Base-by-base conservation (phyloP, 2,329 filamentous ascomycete species). In the Pseudocercospora musae region DNA sequence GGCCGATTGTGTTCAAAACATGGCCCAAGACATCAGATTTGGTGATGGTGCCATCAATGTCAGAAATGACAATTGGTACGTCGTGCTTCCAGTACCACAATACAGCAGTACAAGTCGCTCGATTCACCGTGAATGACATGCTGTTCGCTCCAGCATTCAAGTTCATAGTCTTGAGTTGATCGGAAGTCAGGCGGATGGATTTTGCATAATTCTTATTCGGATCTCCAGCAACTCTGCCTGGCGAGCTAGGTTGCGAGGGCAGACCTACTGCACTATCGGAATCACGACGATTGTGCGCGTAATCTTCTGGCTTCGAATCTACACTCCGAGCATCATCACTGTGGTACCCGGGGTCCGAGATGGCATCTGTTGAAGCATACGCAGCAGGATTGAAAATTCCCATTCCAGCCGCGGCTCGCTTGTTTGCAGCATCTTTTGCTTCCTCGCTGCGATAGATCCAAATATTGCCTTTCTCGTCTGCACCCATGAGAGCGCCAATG, bases 391-490 rank as follows among this genome's bases (percentile, higher is more conserved):
- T 80, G 66, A 88, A 77, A 3, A 80, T 78, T 25, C 80, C 80
- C 63, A 87, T 74, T 1, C 79, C 70, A 56, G 66, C 52, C 33
- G 70, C 65, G 2, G 82, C 81, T 70, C 83, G 82, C 40, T 89
- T 88, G 79, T 89, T 89, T 31, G 94, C 94, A 6, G 90, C 89
- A 71, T 95, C 89, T 73, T 97, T 98, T 23, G 95, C 92, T 73
- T 96, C 93, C 76, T 98, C 93, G 71, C 93, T 98, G 78, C 92
- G 95, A 79, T 99, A 99, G 68, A 99, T 98, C 94, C 95, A 98
- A n/a, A 99, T 82, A 71, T 99, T 99, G 6, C 95, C 95, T 63
- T 95, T 87, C 72, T 96, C 92, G 73, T 99, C 95, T 49, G 95
- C 94, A 11, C 93, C 95, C 70, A 99, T 96, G 29, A 99, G 82